Conservation (phyloP, 1,284 basidiomycete species). For the Ustanciosporium gigantosporum region DNA sequence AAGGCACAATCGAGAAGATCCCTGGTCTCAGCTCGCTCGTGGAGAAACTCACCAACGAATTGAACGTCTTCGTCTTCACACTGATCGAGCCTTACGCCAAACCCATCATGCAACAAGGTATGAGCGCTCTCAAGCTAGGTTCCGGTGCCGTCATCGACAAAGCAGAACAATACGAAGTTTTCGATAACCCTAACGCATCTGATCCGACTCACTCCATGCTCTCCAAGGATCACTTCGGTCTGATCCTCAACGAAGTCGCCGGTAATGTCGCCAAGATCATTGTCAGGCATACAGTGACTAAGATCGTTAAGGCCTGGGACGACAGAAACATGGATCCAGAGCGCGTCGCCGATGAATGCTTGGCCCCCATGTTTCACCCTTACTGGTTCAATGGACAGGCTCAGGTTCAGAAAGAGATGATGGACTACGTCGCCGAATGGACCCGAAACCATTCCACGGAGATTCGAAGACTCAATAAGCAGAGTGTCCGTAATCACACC, state of each 20-base stretch:
- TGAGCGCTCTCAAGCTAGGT: slow-evolving; percentile 56
- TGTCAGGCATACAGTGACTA: slow-evolving; percentile 69
- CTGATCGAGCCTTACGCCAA: slow-evolving; percentile 62
- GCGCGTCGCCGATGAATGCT: slow-evolving; percentile 47
- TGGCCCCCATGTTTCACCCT: slow-evolving; percentile 54
- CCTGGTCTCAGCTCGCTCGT: slow-evolving; percentile 69
- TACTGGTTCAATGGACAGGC: slow-evolving; percentile 43
- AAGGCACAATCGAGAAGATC: slow-evolving; percentile 73
- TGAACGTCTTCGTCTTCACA: slow-evolving; percentile 48
- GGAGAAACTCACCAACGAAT: slow-evolving; percentile 77
- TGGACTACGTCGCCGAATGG: slow-evolving; percentile 51
- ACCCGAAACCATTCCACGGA: slow-evolving; percentile 38
- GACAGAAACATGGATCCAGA: slow-evolving; percentile 27
- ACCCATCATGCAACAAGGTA: slow-evolving; percentile 54
- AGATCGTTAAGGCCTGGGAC: slow-evolving; percentile 80
- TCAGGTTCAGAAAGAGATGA: slow-evolving; percentile 51
- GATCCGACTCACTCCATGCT: slow-evolving; percentile 60
- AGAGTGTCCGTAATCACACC: slow-evolving; percentile 45
- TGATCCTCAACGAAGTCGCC: slow-evolving; percentile 61
- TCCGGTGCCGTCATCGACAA: slow-evolving; percentile 59
- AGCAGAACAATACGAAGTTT: slow-evolving; percentile 62
- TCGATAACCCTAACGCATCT: slow-evolving; percentile 53
- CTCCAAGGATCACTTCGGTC: slow-evolving; percentile 61
- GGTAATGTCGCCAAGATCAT: slow-evolving; percentile 62
- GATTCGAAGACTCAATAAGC: slow-evolving; percentile 39